Base-by-base conservation (phyloP, 805 yeast genomes). In the Candida caryicola region DNA sequence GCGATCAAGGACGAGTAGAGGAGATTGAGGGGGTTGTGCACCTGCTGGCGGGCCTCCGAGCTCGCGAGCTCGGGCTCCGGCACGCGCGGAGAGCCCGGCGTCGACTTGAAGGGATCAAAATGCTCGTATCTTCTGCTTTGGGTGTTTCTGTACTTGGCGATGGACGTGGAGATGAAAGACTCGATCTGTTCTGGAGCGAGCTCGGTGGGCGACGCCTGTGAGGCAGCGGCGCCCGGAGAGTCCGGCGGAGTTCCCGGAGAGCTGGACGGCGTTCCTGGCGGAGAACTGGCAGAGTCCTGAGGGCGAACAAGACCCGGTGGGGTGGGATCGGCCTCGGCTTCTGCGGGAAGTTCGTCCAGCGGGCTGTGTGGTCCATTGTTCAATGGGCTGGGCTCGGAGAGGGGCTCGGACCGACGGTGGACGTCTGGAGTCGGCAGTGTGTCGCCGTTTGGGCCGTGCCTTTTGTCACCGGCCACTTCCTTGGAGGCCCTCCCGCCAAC, bases 81-180 rank as follows among this genome's bases (percentile, higher is more conserved):
- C 4, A n/a, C n/a, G n/a, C n/a, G n/a, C 25, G 23, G 10, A 1
- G 13, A 1, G 30, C 10, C 2, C n/a, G 17, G 28, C 16, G 28
- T 4, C 15, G 32, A 26, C 17, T 33, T 32, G 31, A 46, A 46
- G 7, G 45, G 45, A 30, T 43, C 44, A 17, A 33, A 19, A 2
- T 29, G 35, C 7, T 36, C 37, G 36, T 37, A 29, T 23, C 48
- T 40, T 17, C 47, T 42, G 10, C 44, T 38, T 34, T 62, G 62
- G 2, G 40, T 43, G 23, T 54, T 48, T 26, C 74, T 47, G 46
- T 65, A 68, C 28, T 59, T 61, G 27, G 53, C 50, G 23, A 68
- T 62, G 17, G 57, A 52, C 10, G 49, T 27, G 3, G 64, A 44
- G 57, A 68, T 60, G 45, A 67, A 64, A 12, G 28, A 25, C 38